phyloP scores from a whole-genome alignment of 495 filamentous ascomycete genomes.

The Margaritispora aquatica region DNA sequence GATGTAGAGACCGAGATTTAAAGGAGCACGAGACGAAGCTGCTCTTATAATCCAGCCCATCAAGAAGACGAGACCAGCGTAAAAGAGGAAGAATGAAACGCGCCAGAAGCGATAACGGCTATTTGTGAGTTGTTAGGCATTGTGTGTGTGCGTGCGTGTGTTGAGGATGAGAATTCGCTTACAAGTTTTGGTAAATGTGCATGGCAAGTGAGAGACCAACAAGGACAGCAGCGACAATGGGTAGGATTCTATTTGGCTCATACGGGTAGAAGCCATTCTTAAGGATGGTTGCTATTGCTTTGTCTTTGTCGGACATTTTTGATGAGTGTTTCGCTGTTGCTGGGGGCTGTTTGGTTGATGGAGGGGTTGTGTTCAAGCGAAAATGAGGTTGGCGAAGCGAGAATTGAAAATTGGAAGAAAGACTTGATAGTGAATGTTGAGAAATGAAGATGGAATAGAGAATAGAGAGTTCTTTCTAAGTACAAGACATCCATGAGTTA shows the following conservation, averaged over 20 bases:
- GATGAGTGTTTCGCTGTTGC: too few relatives aligned
- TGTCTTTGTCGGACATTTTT: too few relatives aligned
- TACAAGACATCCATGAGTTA: too few relatives aligned
- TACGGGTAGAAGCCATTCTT: neutral
- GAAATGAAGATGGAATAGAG: too few relatives aligned
- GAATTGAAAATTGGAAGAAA: too few relatives aligned
- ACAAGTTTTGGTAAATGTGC: neutral
- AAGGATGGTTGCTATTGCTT: too few relatives aligned
- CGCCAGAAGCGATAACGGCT: neutral
- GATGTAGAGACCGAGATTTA: slow-evolving; percentile 36
- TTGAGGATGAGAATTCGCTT: neutral
- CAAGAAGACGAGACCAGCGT: slow-evolving; percentile 33
- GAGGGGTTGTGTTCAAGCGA: too few relatives aligned
- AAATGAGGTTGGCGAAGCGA: too few relatives aligned
- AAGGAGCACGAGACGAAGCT: slow-evolving; percentile 28
- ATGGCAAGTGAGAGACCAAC: neutral
- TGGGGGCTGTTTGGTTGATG: too few relatives aligned
- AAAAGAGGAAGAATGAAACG: slow-evolving; percentile 43
- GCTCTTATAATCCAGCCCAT: slow-evolving; percentile 37
- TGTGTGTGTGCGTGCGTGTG: neutral
- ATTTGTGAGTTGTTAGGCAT: neutral
- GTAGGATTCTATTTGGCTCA: neutral
- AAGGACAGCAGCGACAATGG: neutral
- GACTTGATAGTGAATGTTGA: too few relatives aligned
- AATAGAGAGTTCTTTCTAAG: too few relatives aligned